Percentiles rank a stretch among this genome's conserved stretches.
phyloP scores from a whole-genome alignment of 164 flowering plant species.

The Sextonia rubra region DNA sequence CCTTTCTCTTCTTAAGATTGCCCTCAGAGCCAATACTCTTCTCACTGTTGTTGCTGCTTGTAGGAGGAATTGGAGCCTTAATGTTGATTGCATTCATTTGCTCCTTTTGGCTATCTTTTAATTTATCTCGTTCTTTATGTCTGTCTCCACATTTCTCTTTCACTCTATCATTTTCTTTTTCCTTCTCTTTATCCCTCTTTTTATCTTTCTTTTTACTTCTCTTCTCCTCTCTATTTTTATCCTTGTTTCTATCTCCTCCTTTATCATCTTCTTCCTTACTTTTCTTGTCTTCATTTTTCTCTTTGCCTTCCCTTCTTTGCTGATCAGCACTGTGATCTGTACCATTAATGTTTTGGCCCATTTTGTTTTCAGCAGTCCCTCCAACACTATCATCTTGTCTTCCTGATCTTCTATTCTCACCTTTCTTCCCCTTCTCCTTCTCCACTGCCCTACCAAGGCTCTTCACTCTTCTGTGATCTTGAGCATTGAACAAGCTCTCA shows the following conservation, averaged over 20 bases:
- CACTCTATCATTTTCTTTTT: slow-evolving; percentile 35
- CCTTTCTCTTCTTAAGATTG: slow-evolving; percentile 51
- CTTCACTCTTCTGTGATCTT: slow-evolving; percentile 31
- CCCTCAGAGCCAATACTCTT: slow-evolving; percentile 26
- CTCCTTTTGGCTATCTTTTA: slow-evolving; percentile 27
- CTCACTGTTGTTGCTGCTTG: slow-evolving; percentile 15
- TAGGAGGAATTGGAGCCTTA: slow-evolving; percentile 14
- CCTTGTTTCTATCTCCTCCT: slow-evolving; percentile 27
- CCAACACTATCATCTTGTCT: slow-evolving; percentile 17
- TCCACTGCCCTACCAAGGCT: slow-evolving; percentile 27
- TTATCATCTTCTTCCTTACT: slow-evolving; percentile 23
- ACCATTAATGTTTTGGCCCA: neutral
- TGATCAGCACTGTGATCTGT: slow-evolving; percentile 7
- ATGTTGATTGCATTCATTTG: slow-evolving; percentile 5
- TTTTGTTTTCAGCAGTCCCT: slow-evolving; percentile 12
- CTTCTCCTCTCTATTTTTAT: slow-evolving; percentile 27
- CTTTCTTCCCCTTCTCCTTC: slow-evolving; percentile 17
- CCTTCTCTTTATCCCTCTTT: slow-evolving; percentile 39
- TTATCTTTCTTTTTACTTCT: slow-evolving; percentile 36
- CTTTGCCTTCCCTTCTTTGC: slow-evolving; percentile 25
- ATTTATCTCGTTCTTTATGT: slow-evolving; percentile 26
- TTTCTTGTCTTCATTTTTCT: slow-evolving; percentile 22
- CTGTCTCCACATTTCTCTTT: slow-evolving; percentile 30
- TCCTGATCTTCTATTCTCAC: slow-evolving; percentile 26
- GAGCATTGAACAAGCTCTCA: neutral